Base-by-base conservation (phyloP, 2,329 filamentous ascomycete species). In the Penicillium sp. region DNA sequence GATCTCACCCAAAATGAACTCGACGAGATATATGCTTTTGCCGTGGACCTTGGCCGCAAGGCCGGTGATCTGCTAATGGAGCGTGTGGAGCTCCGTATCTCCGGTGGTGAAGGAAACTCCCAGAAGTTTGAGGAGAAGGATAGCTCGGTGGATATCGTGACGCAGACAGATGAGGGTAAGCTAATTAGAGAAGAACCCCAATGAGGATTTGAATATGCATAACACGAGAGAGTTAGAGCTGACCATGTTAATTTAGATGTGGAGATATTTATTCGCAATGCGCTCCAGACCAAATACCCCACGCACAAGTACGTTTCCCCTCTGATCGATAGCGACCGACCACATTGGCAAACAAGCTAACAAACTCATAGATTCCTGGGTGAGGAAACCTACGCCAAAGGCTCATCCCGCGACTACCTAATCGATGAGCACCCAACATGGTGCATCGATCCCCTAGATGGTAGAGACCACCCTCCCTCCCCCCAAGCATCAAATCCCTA, bases 391-490 rank as follows among this genome's bases (percentile, higher is more conserved):
- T 92, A 92, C 71, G 88, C 87, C 44, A 85, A 87, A 66, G 86
- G 88, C 37, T 71, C 83, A 26, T 87, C 88, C 0, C 85, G 87
- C 66, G 79, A 86, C 46, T 92, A 92, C 68, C 81, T 92, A 5
- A 86, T 92, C 59, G 78, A 82, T 43, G 75, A 76, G 39, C 65
- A 75, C 0, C 89, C 89, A 44, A 91, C 89, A 31, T 92, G 89
- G 90, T 85, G 87, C 67, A 82, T 92, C 42, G 90, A 93, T 72
- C 89, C 90, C 10, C 81, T 92, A 27, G 89, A 92, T 68, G 89
- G 88, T 78, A 72, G 33, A n/a, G 49, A 60, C 26, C 16, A 5
- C 25, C 19, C 6, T 27, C 8, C 0, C n/a, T 3, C 7, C 11
- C 29, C 27, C 1, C 5, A 23, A 7, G 3, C n/a, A 33, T 33